Evolutionary conservation across 2,329 filamentous ascomycete species (phyloP), one percentile per base, ranked within the genome.

Genomic region (Curvularia eragrostidis): DNA sequence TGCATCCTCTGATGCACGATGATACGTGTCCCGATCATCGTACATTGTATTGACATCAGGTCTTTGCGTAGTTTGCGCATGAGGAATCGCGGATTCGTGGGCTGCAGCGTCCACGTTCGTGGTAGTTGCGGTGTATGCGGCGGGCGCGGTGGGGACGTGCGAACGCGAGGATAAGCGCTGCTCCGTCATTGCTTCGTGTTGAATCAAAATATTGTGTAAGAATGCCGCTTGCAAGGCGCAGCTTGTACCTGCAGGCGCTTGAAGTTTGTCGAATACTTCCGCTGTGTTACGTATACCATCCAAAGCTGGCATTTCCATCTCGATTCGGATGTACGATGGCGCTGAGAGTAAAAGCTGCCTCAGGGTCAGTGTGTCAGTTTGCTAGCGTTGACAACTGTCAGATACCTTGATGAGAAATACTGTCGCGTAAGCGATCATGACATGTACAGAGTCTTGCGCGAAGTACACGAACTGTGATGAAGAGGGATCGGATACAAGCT

Each of bases 331-430:
- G 24, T 38, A 36, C 19, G 26, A 21, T 38, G 51, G 51, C 15
- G 42, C 51, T 28, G 51, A 54, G 9, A 47, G 30, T 26, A 54
- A 32, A 6, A 54, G 36, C 51, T 54, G 30, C 23, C 19, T 26
- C 26, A 26, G 26, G 26, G 26, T 26, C 26, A 26, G 26, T 26
- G 26, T 26, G 8, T 26, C 26, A 26, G 26, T 8, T 26, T 26
- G 26, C 26, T 26, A 26, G 26, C 26, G 26, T 26, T 26, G 26
- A 26, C 28, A 5, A 36, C 8, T 3, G 23, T 24, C 5, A 32
- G n/a, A 12, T 57, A 60, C 58, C 54, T 60, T 60, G 46, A 60
- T 57, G 5, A 60, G 54, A 13, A 60, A 60, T 12, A 60, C 58
- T 15, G 54, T 50, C n/a, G 58, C 58, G 42, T 60, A 60, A 12